Base-by-base conservation (phyloP, 202 grass and related monocot species). In the Sporobolus alterniflorus region DNA sequence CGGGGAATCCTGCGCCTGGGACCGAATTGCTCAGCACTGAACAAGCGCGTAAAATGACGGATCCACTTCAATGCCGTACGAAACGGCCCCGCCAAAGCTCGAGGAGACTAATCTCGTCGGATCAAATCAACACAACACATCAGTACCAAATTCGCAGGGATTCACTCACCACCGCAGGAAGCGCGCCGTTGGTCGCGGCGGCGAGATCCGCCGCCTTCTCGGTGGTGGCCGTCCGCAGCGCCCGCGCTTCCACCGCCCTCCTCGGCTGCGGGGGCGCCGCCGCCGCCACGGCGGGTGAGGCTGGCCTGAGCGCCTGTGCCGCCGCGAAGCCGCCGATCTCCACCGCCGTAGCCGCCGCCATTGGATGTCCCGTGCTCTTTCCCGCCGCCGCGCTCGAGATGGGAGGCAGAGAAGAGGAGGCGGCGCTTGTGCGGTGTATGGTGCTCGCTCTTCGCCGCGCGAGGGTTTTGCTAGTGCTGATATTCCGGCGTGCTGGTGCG, bases 191-290 rank as follows among this genome's bases (percentile, higher is more conserved):
- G 67, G 77, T 70, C n/a, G 77, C 71, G 32, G 48, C 33, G 71
- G 89, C 64, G 86, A 90, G 89, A 94, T 94, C 82, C 79, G 82
- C 73, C 74, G 79, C 63, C 86, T 42, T 83, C 74, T 89, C 80
- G 25, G 81, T 9, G 68, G 87, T 50, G 36, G 84, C 18, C 73
- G 84, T 81, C 61, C 78, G 73, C 51, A 92, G 69, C 25, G 90
- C 84, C 49, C 81, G 85, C 73, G 75, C 84, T 18, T 40, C 64
- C 64, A 92, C 83, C n/a, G 82, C 72, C 65, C 90, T 79, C 86
- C 84, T 85, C 18, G 71, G 81, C 85, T 48, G 90, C 68, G 54
- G 87, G 7, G 72, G 18, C 34, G 72, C 64, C 43, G 47, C 48
- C 71, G 48, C 71, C 11, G 68, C 13, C 13, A 41, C 15, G 17